A percentile compares a stretch with the other conserved stretches of the same genome.
phyloP scores from a whole-genome alignment of 2,329 filamentous ascomycete genomes.

The Chrysosporium queenslandicum region DNA sequence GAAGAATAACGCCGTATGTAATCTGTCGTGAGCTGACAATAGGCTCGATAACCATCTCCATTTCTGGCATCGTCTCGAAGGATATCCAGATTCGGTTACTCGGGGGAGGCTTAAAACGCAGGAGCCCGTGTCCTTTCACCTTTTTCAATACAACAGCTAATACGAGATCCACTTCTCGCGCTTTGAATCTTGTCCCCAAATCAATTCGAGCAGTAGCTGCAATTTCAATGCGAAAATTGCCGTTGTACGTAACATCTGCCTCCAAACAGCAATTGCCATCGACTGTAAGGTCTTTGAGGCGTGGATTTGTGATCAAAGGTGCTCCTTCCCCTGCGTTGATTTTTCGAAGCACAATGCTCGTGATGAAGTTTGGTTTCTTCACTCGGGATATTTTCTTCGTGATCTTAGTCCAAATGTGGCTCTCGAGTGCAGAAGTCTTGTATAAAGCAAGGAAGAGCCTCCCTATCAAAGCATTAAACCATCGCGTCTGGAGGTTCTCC shows the following conservation, averaged over 20 bases:
- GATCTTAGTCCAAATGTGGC: conserved; percentile 71
- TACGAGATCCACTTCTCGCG: conserved; percentile 78
- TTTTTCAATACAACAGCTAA: conserved; percentile 76
- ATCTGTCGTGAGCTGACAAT: conserved; percentile 93
- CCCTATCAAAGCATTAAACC: conserved; percentile 86
- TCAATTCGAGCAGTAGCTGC: conserved; percentile 90
- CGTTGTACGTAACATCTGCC: conserved; percentile 77
- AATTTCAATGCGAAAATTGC: conserved; percentile 80
- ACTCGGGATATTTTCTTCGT: conserved; percentile 93
- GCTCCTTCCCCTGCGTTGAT: conserved; percentile 81
- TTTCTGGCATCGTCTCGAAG: conserved; percentile 85
- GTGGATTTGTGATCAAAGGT: conserved; percentile 79
- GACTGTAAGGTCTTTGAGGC: conserved; percentile 76
- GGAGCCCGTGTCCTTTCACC: conserved; percentile 71
- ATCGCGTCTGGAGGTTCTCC: conserved; percentile 79
- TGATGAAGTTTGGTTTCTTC: conserved; percentile 82
- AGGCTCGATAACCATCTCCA: conserved; percentile 89
- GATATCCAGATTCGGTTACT: conserved; percentile 95
- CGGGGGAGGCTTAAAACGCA: conserved; percentile 87
- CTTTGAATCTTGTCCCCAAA: conserved; percentile 76
- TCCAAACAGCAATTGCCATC: conserved; percentile 85
- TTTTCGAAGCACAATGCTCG: conserved; percentile 67
- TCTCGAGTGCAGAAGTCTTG: conserved; percentile 70
- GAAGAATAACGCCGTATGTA: conserved; percentile 81
- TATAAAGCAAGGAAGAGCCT: conserved; percentile 81